These are phyloP conservation scores for Dactylellina leptospora DNA, from an alignment of 2,329 filamentous ascomycete species.

Conservation along the genomic window DNA sequence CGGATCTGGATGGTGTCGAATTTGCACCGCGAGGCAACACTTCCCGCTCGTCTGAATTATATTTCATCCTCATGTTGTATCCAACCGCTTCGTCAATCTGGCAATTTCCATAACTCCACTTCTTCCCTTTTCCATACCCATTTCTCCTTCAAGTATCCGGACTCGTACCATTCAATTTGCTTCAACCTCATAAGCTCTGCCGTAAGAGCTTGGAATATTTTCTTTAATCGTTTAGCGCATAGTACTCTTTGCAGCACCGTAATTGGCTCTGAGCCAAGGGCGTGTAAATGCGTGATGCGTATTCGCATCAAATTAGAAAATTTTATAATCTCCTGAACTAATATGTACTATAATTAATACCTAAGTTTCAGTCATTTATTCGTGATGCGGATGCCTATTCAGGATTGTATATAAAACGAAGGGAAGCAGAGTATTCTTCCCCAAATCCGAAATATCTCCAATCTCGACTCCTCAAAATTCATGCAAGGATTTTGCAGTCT, in stretches of 20 bases:
- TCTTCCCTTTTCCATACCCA: conserved; percentile 12
- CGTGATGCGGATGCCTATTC: neutral
- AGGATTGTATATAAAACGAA: no score
- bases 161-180: conserved; percentile 20
- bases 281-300: conserved; percentile 5
- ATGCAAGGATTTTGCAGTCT: no score
- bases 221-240: neutral
- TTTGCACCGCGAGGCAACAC: no score
- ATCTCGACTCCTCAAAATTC: no score
- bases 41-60: no score
- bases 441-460: no score
- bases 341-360: no score
- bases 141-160: conserved; percentile 8
- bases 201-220: conserved; percentile 2
- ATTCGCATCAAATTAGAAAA: neutral
- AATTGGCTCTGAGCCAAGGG: conserved; percentile 2
- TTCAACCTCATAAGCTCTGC: neutral
- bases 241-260: conserved; percentile 2
- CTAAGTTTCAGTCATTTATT: no score
- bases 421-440: no score
- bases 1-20: no score
- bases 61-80: neutral
- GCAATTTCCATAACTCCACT: neutral
- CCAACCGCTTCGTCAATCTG: neutral
- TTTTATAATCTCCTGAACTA: neutral